phyloP scores from a whole-genome alignment of 2,329 filamentous ascomycete species.

The Epichloe uncinata region DNA sequence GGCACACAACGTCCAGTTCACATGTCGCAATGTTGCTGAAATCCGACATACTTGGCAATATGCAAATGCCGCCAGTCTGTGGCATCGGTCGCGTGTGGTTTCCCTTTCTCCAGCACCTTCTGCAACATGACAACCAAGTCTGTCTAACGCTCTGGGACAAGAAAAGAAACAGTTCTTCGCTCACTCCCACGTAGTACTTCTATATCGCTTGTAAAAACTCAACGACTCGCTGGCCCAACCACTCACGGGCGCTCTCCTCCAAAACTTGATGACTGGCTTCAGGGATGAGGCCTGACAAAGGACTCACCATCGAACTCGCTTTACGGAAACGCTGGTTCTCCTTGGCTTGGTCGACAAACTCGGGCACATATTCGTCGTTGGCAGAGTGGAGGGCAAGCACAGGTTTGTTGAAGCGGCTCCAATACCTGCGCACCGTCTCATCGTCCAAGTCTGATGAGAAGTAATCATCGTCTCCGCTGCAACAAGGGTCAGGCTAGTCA shows the following conservation, averaged over 20 bases:
- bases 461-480: slow-evolving; percentile 66
- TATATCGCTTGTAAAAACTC: slow-evolving; percentile 28
- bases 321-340: slow-evolving; percentile 45
- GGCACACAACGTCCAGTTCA: no score
- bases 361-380: slow-evolving; percentile 52
- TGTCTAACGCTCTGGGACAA: not conserved
- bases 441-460: slow-evolving; percentile 67
- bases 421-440: slow-evolving; percentile 45
- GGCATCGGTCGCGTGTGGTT: no score
- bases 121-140: not conserved
- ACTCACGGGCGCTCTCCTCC: slow-evolving; percentile 30
- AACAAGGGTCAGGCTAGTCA: not conserved
- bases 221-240: slow-evolving; percentile 34
- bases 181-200: slow-evolving; percentile 1
- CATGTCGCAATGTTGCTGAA: no score
- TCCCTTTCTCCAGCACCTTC: no score
- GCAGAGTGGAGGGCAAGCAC: slow-evolving; percentile 55
- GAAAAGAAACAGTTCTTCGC: not conserved
- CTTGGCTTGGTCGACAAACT: slow-evolving; percentile 39
- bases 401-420: slow-evolving; percentile 47
- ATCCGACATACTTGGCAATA: no score
- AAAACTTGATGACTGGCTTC: slow-evolving; percentile 38
- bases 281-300: slow-evolving; percentile 39
- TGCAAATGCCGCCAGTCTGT: not conserved
- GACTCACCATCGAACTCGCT: slow-evolving; percentile 31